Evolutionary conservation across 2,329 filamentous ascomycete genomes (phyloP), one percentile per base, ranked within the genome.

Genomic region (Claviceps quebecensis): DNA sequence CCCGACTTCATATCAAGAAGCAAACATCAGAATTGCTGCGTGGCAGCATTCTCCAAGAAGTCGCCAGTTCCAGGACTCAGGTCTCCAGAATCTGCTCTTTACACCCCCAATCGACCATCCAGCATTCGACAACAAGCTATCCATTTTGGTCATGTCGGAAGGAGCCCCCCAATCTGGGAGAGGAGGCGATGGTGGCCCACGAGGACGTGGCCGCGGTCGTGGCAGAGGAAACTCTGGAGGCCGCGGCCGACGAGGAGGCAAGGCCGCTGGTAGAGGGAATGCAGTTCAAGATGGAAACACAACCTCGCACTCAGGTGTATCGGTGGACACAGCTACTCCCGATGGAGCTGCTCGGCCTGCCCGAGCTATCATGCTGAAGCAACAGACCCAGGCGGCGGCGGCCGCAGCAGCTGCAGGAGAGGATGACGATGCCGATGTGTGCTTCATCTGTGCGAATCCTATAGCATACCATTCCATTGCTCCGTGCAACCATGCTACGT

Each of bases 401-500:
- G 54, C 53, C 53, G 58, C 36, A 54, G 63, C 53, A 58, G 60
- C 49, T 54, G 61, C 29, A 23, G 56, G 60, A 48, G 63, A 67
- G 54, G 71, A 67, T 3, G 78, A 78, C 47, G 78, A 77, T 29
- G 83, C 76, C 26, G 89, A 96, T 56, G 78, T 96, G 55, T 98
- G 93, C 78, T 97, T 97, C 69, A 98, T 98, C 63, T 98, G 93
- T 69, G 91, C 93, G 52, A 95, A 90, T 57, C 80, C 84, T 2
- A 84, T 98, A 47, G 81, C 86, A 47, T 89, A 97, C 71, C 83
- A 87, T 60, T 86, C 90, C 9, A 81, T 98, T 57, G 83, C 90
- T 36, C 91, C 93, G 19, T 98, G 93, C 70, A 97, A 96, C 67
- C 93, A 98, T 69, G 80, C 87, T 52, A 96, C 91, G 47, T 98